Evolutionary conservation across 768 basidiomycete genomes (phyloP), one percentile per base, ranked within the genome.

Genomic region (Amanita muscaria): DNA sequence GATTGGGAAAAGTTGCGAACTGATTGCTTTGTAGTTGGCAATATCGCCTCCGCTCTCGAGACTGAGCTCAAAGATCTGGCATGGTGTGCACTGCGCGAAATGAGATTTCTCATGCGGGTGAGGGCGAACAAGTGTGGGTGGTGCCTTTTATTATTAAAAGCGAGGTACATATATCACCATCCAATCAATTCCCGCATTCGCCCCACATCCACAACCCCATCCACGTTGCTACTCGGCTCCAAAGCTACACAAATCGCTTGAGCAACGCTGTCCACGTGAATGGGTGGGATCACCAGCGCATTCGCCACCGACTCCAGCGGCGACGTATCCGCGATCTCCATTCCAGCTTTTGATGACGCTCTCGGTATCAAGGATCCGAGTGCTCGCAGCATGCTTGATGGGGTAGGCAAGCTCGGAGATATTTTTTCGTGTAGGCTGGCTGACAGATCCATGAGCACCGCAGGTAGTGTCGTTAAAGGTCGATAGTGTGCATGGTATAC

Each of bases 201-300:
- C 46, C 58, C 59, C 45, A 91, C 87, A 8, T 73, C 81, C 22
- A 90, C 66, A 16, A 82, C 76, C 33, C 87, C 88, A 42, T 57
- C 59, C 37, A 89, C 64, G 33, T 70, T 69, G 24, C 64, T 67
- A 38, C 57, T 55, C 29, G 65, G 63, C 54, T 80, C 73, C 46
- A 82, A 66, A 27, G 76, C 73, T 15, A 80, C 70, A 48, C 84
- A 79, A 5, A 90, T 74, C 1, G 91, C 88, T 53, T 83, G 78
- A 2, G 85, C 96, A 35, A 98, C 90, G 50, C 92, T 89, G 54
- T 99, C 96, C 16, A 97, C 91, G 56, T 98, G 94, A 33, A 98
- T 79, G 2, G 96, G 93, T 23, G 86, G 89, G 44, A 84, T 82
- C n/a, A 75, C 72, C 40, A 97, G 63, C 14, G 85, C 80, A 49